phyloP scores from a whole-genome alignment of 139 green algal genomes.

The Chlorella vulgaris region DNA sequence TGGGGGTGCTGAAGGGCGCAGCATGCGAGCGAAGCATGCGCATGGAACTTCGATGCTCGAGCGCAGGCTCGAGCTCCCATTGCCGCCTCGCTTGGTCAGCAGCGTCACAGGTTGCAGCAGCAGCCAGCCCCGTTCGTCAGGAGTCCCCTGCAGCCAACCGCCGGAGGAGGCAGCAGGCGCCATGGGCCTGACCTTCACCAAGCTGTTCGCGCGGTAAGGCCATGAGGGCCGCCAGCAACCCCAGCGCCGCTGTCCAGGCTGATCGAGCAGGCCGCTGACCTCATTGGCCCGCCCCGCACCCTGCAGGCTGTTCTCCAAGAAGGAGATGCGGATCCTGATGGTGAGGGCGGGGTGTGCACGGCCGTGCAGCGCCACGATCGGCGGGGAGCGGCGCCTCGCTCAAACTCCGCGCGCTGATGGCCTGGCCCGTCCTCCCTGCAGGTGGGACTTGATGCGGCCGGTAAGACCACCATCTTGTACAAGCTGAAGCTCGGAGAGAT shows the following conservation, averaged over 20 bases:
- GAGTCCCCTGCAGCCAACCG: slow-evolving; percentile 4
- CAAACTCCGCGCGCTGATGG: too few relatives aligned
- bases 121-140: neutral
- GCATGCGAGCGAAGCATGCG: neutral
- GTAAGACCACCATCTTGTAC: slow-evolving; percentile 99
- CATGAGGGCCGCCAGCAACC: neutral
- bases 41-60: neutral
- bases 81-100: neutral
- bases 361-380: neutral
- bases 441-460: slow-evolving; percentile 96
- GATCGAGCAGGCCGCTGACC: neutral
- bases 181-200: slow-evolving; percentile 96
- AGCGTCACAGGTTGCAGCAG: neutral
- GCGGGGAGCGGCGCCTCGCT: neutral
- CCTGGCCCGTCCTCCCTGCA: slow-evolving; percentile 47
- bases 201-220: slow-evolving; percentile 78
- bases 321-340: slow-evolving; percentile 99
- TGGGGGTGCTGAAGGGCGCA: too few relatives aligned
- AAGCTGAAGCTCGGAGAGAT: slow-evolving; percentile 99
- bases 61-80: neutral
- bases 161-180: slow-evolving; percentile 7
- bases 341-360: slow-evolving; percentile 48
- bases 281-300: too few relatives aligned
- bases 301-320: slow-evolving; percentile 85
- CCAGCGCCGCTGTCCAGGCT: neutral